Base-by-base conservation (phyloP, 73 alveolate species). In the Tetrahymena malaccensis region DNA sequence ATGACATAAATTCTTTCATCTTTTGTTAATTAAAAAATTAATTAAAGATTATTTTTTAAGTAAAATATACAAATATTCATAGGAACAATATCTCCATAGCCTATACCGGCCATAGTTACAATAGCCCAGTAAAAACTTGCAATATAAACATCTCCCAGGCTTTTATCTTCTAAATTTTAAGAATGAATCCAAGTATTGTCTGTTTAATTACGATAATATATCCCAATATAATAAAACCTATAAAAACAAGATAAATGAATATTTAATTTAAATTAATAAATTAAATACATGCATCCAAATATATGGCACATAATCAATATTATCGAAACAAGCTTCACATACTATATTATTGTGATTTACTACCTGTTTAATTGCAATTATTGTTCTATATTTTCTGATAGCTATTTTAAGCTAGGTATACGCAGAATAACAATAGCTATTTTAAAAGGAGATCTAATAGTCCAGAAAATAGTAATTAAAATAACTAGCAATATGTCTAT, bases 1-100 rank as follows among this genome's bases (percentile, higher is more conserved):
- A 95, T 95, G 4, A 95, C 97, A 89, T 85, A 95, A 19, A 85
- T 43, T 70, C 94, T 85, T 55, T 95, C 97, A 89, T 70, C 89
- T 70, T 3, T 70, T 27, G n/a, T 19, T 56, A 56, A 25, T 70
- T 70, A 27, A 70, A 2, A 12, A n/a, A 19, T 3, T 70, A 19
- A 57, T 11, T 50, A 1, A 31, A 70, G 4, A 9, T 25, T 70
- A 31, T 70, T 27, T 70, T 70, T 70, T 3, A 70, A 70, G 21
- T 19, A 31, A 70, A 70, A 19, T 3, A 25, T 70, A 70, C 89
- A 70, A 19, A 33, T 70, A 70, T 70, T 70, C 17, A 70, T 31
- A 70, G 89, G 89, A 3, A 70, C 89, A 27, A 70, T 70, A 70
- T 70, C 89, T n/a, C 89, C 89, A 70, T 70, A 70, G 0, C 89